Evolutionary conservation across 805 yeast species (phyloP), one percentile per base, ranked within the genome.

Genomic region (Metschnikowia borealis): DNA sequence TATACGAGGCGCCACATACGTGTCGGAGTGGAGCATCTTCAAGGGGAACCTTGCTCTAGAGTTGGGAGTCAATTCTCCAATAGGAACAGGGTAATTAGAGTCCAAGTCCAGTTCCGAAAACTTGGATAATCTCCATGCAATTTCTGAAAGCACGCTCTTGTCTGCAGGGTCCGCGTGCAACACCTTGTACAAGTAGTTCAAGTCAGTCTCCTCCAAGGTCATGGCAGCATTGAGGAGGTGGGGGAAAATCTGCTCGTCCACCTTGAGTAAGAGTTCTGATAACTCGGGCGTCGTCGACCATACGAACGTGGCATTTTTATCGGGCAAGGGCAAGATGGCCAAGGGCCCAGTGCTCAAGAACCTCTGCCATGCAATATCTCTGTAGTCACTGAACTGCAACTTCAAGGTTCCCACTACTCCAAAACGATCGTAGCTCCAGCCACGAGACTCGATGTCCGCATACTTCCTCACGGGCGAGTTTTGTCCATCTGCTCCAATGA

Each of bases 401-500:
- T 84, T 82, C 62, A 94, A 67, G 0, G 96, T 87, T 0, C 94
- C 97, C 2, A 94, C 99, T n/a, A 91, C 84, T 1, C 98, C 99
- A 70, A 84, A 88, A 44, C 89, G 77, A 57, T 85, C 75, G 68
- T 94, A 94, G 45, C 80, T 80, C 98, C 98, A 94, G 14, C 99
- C 99, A 44, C 96, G 78, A 1, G 95, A 81, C 62, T 83, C 84
- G 49, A 94, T 90, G 1, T 80, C 83, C 0, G 97, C 85, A 62
- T 79, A 91, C 54, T 79, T 76, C 44, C 97, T 78, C 5, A 87
- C 98, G 0, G 97, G 97, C 0, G 97, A 90, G 65, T 90, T 89
- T 65, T 83, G 89, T 0, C 99, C 99, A 65, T 94, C 99, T 37
- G 97, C 96, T 7, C 99, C 99, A 14, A 94, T 81, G 18, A 91